Evolutionary conservation across 495 filamentous ascomycete species (phyloP), one percentile per base, ranked within the genome.

Genomic region (Xeromyces bisporus): DNA sequence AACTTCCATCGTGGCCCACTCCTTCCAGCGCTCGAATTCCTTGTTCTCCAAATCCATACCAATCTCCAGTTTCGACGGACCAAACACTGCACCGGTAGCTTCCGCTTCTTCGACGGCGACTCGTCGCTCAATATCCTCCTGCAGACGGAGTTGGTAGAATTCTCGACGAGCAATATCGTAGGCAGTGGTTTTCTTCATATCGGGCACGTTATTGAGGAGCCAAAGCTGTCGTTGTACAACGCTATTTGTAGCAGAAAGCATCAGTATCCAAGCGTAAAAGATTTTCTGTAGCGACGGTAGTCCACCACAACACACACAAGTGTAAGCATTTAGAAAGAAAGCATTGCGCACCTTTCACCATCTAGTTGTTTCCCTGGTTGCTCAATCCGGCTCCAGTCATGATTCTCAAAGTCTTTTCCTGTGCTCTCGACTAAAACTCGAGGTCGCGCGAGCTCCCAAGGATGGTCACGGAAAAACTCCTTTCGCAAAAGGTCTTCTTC

Each of bases 401-500:
- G 72, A 28, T 56, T 60, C 40, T 71, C 62, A 23, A 60, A 66
- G 50, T 97, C 89, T 47, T 72, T 78, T 15, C 89, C 89, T 46
- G 86, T 75, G 44, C 73, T 66, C 56, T 97, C 89, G 8, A 93
- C 57, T 15, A 97, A 53, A 38, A 93, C 65, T 40, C 75, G 66
- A 31, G 89, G 89, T 39, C 89, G 67, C 17, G 91, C 89, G 44
- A 97, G 62, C 51, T 97, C 89, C 89, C 89, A 97, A 3, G 89
- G 89, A 55, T 97, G 89, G 52, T 97, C 86, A 37, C 63, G 65
- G 60, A 77, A 96, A 60, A 96, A 97, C 16, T 77, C 59, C 34
- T 46, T 60, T 29, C 89, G 75, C 41, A 96, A 60, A 38, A 62
- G 54, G 51, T 97, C 91, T 52, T 97, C 89, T 28, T 83, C 80